These are phyloP conservation scores for Acacia concinna DNA, from an alignment of 331 rosid genomes.

Conservation along the genomic window DNA sequence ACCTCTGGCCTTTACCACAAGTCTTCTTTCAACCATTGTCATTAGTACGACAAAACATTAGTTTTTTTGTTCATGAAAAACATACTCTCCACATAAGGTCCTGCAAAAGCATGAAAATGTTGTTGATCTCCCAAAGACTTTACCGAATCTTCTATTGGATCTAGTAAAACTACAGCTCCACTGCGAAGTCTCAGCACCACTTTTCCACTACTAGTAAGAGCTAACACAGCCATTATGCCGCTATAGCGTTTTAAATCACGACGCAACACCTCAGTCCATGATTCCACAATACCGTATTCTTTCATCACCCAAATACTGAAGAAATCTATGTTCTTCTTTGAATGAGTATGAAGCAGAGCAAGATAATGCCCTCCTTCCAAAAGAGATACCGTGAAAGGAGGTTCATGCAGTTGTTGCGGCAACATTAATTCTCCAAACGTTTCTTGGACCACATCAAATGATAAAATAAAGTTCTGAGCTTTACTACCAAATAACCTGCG, in stretches of 20 bases:
- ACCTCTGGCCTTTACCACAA: not conserved
- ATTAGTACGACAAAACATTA: not conserved
- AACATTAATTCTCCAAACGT: conserved; percentile 4
- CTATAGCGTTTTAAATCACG: not conserved
- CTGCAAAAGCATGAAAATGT: not conserved
- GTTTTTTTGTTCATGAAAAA: not conserved
- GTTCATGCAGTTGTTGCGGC: not conserved
- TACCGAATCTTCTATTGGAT: not conserved
- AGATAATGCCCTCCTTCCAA: not conserved
- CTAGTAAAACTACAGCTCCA: not conserved
- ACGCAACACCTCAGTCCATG: not conserved
- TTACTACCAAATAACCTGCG: not conserved
- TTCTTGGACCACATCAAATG: conserved; percentile 19
- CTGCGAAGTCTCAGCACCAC: not conserved
- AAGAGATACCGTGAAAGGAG: not conserved
- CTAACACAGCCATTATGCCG: not conserved
- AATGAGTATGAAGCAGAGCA: not conserved
- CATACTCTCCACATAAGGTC: not conserved
- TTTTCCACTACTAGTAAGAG: not conserved
- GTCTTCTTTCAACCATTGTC: not conserved
- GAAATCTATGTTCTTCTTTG: not conserved
- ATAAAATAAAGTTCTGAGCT: not conserved
- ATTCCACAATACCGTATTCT: not conserved
- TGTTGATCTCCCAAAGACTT: not conserved
- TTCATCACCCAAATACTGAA: conserved; percentile 3